phyloP scores from a whole-genome alignment of 139 green algal genomes.

The Chlamydomonas applanata region DNA sequence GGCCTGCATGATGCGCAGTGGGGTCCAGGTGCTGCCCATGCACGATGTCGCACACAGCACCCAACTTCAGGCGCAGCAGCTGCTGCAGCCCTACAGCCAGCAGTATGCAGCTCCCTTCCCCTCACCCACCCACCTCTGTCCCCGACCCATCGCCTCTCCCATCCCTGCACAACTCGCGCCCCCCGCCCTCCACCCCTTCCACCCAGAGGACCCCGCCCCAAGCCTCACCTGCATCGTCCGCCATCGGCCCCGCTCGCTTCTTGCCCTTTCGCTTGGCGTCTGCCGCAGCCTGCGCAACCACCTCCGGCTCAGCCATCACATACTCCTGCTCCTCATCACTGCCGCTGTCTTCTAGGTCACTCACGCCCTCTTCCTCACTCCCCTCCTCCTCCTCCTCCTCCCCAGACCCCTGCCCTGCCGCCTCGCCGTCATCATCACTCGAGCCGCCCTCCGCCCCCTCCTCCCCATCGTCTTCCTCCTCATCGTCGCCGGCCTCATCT shows the following conservation, averaged over 20 bases:
- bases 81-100: too few relatives aligned
- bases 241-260: not conserved
- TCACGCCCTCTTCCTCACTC: not conserved
- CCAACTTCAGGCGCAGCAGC: too few relatives aligned
- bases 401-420: conserved; percentile 11
- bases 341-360: conserved; percentile 2
- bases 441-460: conserved; percentile 8
- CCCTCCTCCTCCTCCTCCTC: conserved; percentile 16
- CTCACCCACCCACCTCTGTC: too few relatives aligned
- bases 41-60: too few relatives aligned
- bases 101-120: too few relatives aligned
- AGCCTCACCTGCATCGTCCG: not conserved
- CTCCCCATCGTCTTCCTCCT: conserved; percentile 18
- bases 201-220: not conserved
- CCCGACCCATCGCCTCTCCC: too few relatives aligned
- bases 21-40: too few relatives aligned
- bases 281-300: not conserved
- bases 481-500: conserved; percentile 3
- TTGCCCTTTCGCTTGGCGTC: conserved; percentile 16
- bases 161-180: too few relatives aligned
- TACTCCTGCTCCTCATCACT: conserved; percentile 21
- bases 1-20: too few relatives aligned
- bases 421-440: not conserved
- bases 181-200: not conserved
- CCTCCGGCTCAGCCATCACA: conserved; percentile 1